Conservation (phyloP, 345 rosid species). For the Salix exigua region DNA sequence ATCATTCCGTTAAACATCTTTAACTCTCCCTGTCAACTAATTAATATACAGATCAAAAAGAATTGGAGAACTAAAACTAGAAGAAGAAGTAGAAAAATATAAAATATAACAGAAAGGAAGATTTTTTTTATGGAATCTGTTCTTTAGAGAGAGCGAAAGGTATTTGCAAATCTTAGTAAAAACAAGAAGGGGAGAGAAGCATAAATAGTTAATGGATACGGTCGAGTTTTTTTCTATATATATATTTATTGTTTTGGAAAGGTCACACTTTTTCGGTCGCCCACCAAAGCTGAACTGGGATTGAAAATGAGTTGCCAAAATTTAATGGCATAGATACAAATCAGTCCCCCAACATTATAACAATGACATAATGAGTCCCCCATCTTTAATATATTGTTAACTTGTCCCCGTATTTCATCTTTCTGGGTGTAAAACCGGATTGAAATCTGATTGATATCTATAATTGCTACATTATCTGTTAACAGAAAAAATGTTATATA, state of each 20-base stretch:
- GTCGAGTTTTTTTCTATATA: no score
- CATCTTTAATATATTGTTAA: not conserved
- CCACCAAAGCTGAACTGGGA: not conserved
- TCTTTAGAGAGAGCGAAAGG: not conserved
- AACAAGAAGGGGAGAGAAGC: no score
- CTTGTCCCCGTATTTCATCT: not conserved
- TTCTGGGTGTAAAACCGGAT: not conserved
- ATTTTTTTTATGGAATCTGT: not conserved
- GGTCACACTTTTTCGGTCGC: not conserved
- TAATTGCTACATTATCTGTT: not conserved
- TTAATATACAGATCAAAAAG: not conserved
- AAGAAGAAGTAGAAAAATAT: not conserved
- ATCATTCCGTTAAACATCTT: constrained; percentile 73
- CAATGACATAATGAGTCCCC: not conserved
- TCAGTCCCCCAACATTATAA: not conserved
- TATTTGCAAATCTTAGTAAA: not conserved
- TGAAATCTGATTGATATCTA: no score
- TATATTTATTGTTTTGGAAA: not conserved
- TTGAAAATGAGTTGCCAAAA: not conserved
- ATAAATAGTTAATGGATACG: no score
- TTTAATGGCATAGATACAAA: not conserved
- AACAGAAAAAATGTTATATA: not conserved
- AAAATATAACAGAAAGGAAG: not conserved
- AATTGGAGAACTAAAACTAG: not conserved
- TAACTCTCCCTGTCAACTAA: not conserved